Conservation (phyloP, 495 filamentous ascomycete species). For the Neurospora terricola region DNA sequence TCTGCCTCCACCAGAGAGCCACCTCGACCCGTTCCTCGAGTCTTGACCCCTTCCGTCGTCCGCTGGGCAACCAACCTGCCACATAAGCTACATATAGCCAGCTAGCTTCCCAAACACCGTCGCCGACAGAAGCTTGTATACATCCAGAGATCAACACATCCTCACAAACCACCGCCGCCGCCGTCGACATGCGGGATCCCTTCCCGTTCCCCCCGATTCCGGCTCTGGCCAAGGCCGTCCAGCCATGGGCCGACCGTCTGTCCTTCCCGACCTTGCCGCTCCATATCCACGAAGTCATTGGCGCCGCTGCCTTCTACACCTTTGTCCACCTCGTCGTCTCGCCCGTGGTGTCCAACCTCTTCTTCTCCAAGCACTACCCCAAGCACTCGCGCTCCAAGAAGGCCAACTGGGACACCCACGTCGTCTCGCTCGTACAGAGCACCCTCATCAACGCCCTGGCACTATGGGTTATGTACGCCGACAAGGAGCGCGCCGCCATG, state of each 20-base stretch:
- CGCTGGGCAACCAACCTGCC: not conserved
- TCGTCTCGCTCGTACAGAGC: constrained; percentile 86
- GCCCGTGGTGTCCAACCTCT: constrained; percentile 54
- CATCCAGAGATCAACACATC: not conserved
- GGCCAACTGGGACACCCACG: constrained; percentile 94
- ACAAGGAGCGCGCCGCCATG: constrained; percentile 68
- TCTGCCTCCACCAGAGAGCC: not conserved
- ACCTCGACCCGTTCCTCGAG: not conserved
- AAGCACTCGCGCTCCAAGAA: constrained; percentile 55
- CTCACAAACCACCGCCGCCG: not conserved
- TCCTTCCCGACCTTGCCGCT: constrained; percentile 61
- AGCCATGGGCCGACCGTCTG: constrained; percentile 50
- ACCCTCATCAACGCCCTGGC: constrained; percentile 66
- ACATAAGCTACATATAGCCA: not conserved
- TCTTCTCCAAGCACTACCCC: constrained; percentile 67
- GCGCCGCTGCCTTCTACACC: constrained; percentile 67
- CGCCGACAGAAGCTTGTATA: not conserved
- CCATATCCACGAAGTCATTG: constrained; percentile 81
- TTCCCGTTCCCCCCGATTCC: constrained; percentile 52
- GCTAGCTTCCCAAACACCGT: not conserved
- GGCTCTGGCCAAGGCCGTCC: constrained; percentile 39
- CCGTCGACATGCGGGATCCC: constrained; percentile 53
- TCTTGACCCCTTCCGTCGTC: not conserved
- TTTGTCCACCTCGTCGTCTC: constrained; percentile 64
- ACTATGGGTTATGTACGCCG: constrained; percentile 72